Conservation (phyloP, 305 asterid genomes). For the Fraxinus albicans region DNA sequence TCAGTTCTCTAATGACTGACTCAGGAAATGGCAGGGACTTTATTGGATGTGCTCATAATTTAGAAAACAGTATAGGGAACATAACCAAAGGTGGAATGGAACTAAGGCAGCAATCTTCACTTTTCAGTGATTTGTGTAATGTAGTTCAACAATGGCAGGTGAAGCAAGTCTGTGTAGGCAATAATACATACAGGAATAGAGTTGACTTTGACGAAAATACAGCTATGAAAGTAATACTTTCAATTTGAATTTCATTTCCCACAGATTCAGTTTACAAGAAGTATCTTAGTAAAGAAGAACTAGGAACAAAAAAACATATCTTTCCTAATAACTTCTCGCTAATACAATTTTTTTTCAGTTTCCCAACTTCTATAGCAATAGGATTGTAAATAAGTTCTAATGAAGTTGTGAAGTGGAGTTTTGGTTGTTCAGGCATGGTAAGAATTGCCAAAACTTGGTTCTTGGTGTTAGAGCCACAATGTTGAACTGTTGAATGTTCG, state of each 20-base stretch:
- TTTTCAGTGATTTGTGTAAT: constrained; percentile 5
- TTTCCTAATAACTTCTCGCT: background rate
- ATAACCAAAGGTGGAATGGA: background rate
- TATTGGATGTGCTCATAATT: constrained; percentile 13
- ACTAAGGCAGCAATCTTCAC: constrained; percentile 1
- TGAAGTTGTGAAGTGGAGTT: background rate
- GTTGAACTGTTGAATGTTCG: too few relatives aligned
- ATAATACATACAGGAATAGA: background rate
- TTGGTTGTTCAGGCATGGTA: background rate
- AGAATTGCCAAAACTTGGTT: background rate
- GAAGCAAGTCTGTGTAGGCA: constrained; percentile 4
- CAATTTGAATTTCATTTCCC: background rate
- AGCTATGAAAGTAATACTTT: background rate
- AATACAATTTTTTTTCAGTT: background rate
- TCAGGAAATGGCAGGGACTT: background rate
- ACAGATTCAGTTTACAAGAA: background rate
- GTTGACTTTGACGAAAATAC: background rate
- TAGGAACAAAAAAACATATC: background rate
- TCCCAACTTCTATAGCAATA: background rate
- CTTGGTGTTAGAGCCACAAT: background rate
- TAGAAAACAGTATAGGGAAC: background rate
- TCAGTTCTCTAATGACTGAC: constrained; percentile 10
- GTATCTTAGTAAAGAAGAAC: background rate
- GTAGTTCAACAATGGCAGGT: background rate
- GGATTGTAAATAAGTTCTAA: background rate